Base-by-base conservation (phyloP, 2,329 filamentous ascomycete species). In the Neofusicoccum cordaticola region DNA sequence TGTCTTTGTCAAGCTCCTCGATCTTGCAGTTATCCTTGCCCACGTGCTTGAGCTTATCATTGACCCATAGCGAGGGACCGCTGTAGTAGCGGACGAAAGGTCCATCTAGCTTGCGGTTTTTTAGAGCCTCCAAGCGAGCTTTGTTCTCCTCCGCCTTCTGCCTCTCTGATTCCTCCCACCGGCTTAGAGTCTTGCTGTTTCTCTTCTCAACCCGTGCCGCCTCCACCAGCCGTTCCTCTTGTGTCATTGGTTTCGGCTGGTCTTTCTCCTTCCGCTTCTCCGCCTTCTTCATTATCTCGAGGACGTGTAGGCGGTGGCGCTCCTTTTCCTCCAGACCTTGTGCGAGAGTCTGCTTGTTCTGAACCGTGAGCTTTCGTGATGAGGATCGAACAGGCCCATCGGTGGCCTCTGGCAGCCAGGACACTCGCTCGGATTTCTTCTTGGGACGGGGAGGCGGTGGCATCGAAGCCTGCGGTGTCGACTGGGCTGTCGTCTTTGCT, bases 61-160 rank as follows among this genome's bases (percentile, higher is more conserved):
- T 89, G 63, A 89, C 84, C 85, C 92, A 94, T 70, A 91, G 87
- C 39, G 91, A 91, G 67, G 92, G 86, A n/a, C 94, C 95, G 76
- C 93, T 98, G 90, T 93, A 97, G 76, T 91, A 94, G 2, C 91
- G 92, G 47, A 97, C 88, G 11, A 97, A 92, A 0, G 95, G 92
- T 0, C 95, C 95, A 62, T 94, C 89, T 8, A 98, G 84, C 58
- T 90, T 92, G 56, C 93, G 87, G 74, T 93, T 92, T 71, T 96
- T 91, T 70, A 98, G 82, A 13, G 94, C 95, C 44, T 94, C 93
- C 53, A 98, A 82, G 78, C 90, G 94, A 45, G 88, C 90, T 68
- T 88, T 86, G 67, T 94, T 86, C 73, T 96, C 91, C 71, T 94
- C 92, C 69, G 93, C 90, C 65, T 94, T 88, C 74, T 90, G 88